Conservation (phyloP, 495 filamentous ascomycete genomes). For the Clohesyomyces aquaticus region DNA sequence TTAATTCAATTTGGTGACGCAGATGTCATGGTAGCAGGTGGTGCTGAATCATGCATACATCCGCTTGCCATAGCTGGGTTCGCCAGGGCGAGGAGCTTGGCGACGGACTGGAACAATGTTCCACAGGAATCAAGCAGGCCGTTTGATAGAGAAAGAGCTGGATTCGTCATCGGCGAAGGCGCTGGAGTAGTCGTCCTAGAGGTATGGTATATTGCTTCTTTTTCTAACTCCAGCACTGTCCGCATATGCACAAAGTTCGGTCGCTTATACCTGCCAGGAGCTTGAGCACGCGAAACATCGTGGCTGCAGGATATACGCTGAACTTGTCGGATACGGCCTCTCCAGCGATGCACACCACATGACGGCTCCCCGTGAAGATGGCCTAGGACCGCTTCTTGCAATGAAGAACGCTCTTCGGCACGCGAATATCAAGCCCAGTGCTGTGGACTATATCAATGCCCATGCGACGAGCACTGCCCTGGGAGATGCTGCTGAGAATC, state of each 20-base stretch:
- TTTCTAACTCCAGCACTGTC: too few relatives aligned
- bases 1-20: slow-evolving; percentile 91
- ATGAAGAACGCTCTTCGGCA: slow-evolving; percentile 84
- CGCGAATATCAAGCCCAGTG: slow-evolving; percentile 65
- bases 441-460: slow-evolving; percentile 92
- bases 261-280: slow-evolving; percentile 54
- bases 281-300: slow-evolving; percentile 82
- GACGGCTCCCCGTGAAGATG: slow-evolving; percentile 82
- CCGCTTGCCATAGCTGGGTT: slow-evolving; percentile 92
- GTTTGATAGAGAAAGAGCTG: slow-evolving; percentile 78
- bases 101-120: slow-evolving; percentile 76
- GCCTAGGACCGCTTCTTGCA: slow-evolving; percentile 75
- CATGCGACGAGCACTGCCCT: slow-evolving; percentile 87
- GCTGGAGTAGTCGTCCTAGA: slow-evolving; percentile 87
- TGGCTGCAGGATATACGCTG: slow-evolving; percentile 83
- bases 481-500: slow-evolving; percentile 86
- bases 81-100: slow-evolving; percentile 80
- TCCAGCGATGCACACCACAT: slow-evolving; percentile 90
- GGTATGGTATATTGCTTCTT: slow-evolving; percentile 44
- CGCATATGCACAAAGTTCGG: neutral
- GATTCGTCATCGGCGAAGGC: slow-evolving; percentile 94
- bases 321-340: slow-evolving; percentile 84
- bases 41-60: slow-evolving; percentile 93
- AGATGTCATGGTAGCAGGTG: slow-evolving; percentile 92
- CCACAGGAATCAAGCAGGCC: slow-evolving; percentile 77